Evolutionary conservation across 2,329 filamentous ascomycete genomes (phyloP).

Genomic region (Cadophora malorum): DNA sequence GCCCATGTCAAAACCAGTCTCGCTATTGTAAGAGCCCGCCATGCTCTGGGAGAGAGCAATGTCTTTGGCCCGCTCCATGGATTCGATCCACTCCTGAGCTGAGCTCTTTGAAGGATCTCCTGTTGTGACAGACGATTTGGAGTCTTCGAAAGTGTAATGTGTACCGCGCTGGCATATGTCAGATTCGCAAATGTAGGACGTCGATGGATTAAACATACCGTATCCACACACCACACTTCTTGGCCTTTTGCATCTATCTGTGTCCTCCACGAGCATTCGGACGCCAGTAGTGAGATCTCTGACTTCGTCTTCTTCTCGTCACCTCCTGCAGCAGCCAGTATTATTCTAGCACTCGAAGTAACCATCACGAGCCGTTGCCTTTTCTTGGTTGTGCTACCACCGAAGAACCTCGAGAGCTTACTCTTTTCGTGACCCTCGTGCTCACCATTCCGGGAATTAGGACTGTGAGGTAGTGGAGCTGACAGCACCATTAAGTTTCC

Average conservation of each 20-base stretch:
- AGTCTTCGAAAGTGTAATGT: constrained; percentile 92
- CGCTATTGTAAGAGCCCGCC: constrained; percentile 68
- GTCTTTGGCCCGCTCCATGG: constrained; percentile 84
- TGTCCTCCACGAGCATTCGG: constrained; percentile 79
- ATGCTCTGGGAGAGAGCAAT: constrained; percentile 78
- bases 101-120: constrained; percentile 69
- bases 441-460: constrained; percentile 72
- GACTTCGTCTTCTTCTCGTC: constrained; percentile 96
- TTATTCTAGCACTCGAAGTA: constrained; percentile 87
- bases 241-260: constrained; percentile 87
- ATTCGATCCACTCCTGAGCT: constrained; percentile 91
- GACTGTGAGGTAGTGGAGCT: constrained; percentile 76
- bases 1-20: constrained; percentile 72
- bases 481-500: constrained; percentile 89
- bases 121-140: constrained; percentile 70
- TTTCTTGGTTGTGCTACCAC: constrained; percentile 89
- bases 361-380: constrained; percentile 93
- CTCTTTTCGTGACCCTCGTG: constrained; percentile 83
- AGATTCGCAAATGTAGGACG: constrained; percentile 4
- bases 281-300: constrained; percentile 81
- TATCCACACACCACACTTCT: constrained; percentile 89
- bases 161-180: constrained; percentile 68
- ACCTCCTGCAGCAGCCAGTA: constrained; percentile 88
- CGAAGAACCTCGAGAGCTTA: constrained; percentile 93
- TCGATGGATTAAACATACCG: constrained; percentile 64